Evolutionary conservation across 2,329 filamentous ascomycete genomes (phyloP), one percentile per base, ranked within the genome.

Genomic region (Aspergillus ustus): DNA sequence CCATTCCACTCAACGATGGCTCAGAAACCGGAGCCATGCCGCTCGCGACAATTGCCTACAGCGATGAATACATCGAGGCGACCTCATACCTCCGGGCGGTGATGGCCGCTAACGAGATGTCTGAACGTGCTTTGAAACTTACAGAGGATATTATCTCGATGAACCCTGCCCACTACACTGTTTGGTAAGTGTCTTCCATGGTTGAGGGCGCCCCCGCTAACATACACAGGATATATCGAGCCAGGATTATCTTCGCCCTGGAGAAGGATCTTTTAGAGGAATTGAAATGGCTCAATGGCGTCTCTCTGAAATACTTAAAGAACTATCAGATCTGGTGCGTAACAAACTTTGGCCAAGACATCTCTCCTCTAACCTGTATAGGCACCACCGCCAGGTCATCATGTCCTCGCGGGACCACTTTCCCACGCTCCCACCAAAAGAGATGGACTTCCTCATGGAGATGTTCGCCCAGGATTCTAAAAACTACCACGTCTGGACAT

Each of bases 401-500:
- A 83, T 80, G 77, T 85, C 80, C 63, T 88, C 73, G 60, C 63
- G 63, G 58, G 59, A 64, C 7, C 67, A 82, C 69, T 83, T 83
- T 61, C 80, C 86, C 15, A 81, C 74, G 19, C 83, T 92, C 56
- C 87, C 86, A 11, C 75, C 82, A 4, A 86, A 85, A 3, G 95
- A 99, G 79, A 82, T 84, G 20, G 83, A 83, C 15, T 98, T 98
- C 75, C 85, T 97, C 62, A 85, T 84, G 62, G 78, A 84, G 51
- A 98, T 99, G 86, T 89, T 99, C 58, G 85, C 84, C 45, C 85
- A 91, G 69, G 95, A 99, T 75, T 87, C 90, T 53, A 99, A 99
- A 81, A 99, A 99, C 81, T 98, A 99, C 76, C 95, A 99, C 75
- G 95, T 98, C 52, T 99, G 95, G 95, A 92, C 89, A 59, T 99